Conservation (phyloP, 169 alveolate genomes). For the Plasmodium cynomolgi region DNA sequence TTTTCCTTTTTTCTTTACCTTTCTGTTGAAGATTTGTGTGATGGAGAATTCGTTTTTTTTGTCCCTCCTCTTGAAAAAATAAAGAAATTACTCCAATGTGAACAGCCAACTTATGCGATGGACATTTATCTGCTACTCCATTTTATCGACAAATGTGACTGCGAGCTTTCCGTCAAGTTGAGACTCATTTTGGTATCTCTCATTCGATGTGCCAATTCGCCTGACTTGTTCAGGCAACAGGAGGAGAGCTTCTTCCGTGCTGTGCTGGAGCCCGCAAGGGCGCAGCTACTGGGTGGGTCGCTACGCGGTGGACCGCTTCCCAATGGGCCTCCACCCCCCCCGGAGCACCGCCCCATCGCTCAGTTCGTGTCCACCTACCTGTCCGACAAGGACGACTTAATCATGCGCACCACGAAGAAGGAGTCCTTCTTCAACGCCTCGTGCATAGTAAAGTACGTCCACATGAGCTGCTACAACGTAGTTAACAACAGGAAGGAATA, state of each 20-base stretch:
- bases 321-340: background rate
- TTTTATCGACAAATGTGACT: constrained; percentile 7
- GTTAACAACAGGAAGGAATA: constrained; percentile 29
- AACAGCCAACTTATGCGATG: background rate
- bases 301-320: background rate
- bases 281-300: background rate
- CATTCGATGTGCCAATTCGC: constrained; percentile 4
- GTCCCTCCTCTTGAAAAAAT: background rate
- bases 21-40: constrained; percentile 32
- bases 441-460: background rate
- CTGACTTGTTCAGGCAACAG: constrained; percentile 30
- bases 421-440: background rate
- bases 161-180: constrained; percentile 21
- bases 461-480: constrained; percentile 12
- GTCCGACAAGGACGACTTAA: background rate
- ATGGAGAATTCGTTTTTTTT: background rate
- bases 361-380: background rate
- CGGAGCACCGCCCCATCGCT: background rate
- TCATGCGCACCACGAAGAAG: background rate
- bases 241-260: background rate
- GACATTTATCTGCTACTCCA: constrained; percentile 35
- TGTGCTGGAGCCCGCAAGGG: background rate
- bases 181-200: constrained; percentile 15
- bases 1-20: constrained; percentile 42
- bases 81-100: constrained; percentile 12